A percentile compares a stretch with the other conserved stretches of the same genome.
These are phyloP conservation scores for Nemania serpens DNA, from an alignment of 2,329 filamentous ascomycete species.

Conservation along the genomic window DNA sequence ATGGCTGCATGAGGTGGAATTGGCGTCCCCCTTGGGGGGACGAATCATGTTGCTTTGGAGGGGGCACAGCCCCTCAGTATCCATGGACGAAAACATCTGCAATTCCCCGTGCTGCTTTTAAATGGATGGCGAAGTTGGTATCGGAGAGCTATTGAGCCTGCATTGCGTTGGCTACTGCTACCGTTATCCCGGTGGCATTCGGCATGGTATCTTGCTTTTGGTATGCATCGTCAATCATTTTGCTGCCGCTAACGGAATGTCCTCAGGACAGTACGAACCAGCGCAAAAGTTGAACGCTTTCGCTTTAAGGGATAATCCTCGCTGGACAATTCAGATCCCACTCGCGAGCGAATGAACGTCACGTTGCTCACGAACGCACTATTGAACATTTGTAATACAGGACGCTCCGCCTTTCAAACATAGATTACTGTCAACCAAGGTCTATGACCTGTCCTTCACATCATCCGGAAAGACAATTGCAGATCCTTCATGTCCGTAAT, in stretches of 20 bases:
- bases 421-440: background rate
- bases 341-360: constrained; percentile 8
- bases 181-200: constrained; percentile 9
- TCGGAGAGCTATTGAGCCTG: constrained; percentile 1
- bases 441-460: background rate
- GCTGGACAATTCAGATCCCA: constrained; percentile 2
- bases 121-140: constrained; percentile 4
- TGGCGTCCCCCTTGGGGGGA: background rate
- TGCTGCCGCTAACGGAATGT: background rate
- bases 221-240: constrained; percentile 9
- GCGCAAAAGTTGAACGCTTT: background rate
- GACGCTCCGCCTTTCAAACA: constrained; percentile 2
- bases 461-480: background rate
- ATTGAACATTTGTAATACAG: background rate
- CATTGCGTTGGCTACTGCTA: constrained; percentile 5
- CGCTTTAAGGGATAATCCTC: constrained; percentile 10
- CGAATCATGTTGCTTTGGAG: constrained; percentile 20
- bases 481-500: background rate
- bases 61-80: constrained; percentile 18
- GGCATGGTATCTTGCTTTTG: constrained; percentile 8
- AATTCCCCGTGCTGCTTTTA: constrained; percentile 13
- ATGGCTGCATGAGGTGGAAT: constrained; percentile 25
- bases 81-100: constrained; percentile 13
- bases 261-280: background rate
- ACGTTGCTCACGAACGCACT: constrained; percentile 1